Conservation (phyloP, 1,284 basidiomycete genomes). For the Boletellus deceptivus region DNA sequence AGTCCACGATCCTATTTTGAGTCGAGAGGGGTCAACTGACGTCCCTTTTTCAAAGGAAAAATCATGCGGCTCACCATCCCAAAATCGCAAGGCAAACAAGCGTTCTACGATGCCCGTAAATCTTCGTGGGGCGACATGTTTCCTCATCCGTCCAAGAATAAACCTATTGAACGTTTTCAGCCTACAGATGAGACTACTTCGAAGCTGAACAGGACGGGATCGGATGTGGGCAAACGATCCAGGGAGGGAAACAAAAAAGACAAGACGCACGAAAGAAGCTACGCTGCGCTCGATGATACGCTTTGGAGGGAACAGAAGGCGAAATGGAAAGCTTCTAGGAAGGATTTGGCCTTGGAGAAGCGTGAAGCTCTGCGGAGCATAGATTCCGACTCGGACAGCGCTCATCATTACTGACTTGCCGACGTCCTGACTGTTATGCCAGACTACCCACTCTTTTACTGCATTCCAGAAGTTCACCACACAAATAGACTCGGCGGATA, state of each 20-base stretch:
- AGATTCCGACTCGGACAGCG: slow-evolving; percentile 7
- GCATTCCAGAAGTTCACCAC: neutral
- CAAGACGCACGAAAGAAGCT: slow-evolving; percentile 35
- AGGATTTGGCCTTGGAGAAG: slow-evolving; percentile 14
- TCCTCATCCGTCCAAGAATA: slow-evolving; percentile 81
- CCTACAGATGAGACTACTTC: slow-evolving; percentile 31
- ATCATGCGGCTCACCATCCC: slow-evolving; percentile 91
- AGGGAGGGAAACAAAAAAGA: slow-evolving; percentile 30
- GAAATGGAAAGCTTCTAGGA: slow-evolving; percentile 33
- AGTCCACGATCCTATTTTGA: neutral
- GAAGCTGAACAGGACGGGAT: slow-evolving; percentile 24
- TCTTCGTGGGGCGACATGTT: slow-evolving; percentile 93
- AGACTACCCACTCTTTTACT: neutral
- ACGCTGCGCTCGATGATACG: slow-evolving; percentile 32
- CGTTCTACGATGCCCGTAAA: slow-evolving; percentile 94
- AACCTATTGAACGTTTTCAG: slow-evolving; percentile 61
- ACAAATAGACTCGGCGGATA: neutral
- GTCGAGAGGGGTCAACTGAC: slow-evolving; percentile 6
- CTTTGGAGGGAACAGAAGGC: slow-evolving; percentile 40
- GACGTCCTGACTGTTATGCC: neutral
- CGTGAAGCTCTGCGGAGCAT: slow-evolving; percentile 5
- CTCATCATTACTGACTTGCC: slow-evolving; percentile 7
- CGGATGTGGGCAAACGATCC: slow-evolving; percentile 62
- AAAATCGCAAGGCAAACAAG: slow-evolving; percentile 90
- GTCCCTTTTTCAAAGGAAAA: slow-evolving; percentile 58